phyloP scores from a whole-genome alignment of 805 yeast species.

The Candida yuanshanica region DNA sequence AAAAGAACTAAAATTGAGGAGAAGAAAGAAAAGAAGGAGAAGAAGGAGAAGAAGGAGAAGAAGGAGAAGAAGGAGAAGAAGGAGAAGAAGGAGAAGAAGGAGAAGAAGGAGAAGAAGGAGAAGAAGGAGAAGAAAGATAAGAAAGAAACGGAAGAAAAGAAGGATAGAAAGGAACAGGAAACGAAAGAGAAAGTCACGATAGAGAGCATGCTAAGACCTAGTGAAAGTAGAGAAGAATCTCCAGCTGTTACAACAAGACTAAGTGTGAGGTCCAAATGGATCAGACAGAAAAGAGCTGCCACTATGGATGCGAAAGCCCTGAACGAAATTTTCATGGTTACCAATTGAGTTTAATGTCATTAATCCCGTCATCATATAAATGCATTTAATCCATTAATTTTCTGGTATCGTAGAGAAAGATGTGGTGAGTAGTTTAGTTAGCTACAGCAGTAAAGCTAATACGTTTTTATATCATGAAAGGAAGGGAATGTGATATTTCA shows the following conservation, averaged over 20 bases:
- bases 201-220: slow-evolving; percentile 38
- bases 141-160: slow-evolving; percentile 24
- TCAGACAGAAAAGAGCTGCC: slow-evolving; percentile 85
- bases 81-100: slow-evolving; percentile 22
- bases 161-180: slow-evolving; percentile 25
- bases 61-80: slow-evolving; percentile 23
- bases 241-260: slow-evolving; percentile 46
- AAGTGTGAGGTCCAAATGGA: slow-evolving; percentile 81
- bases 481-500: slow-evolving; percentile 1
- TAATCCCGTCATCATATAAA: background rate
- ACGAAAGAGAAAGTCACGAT: slow-evolving; percentile 30
- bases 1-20: too few relatives aligned
- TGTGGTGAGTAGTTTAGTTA: background rate
- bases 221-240: slow-evolving; percentile 24
- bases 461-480: too few relatives aligned
- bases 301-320: slow-evolving; percentile 84
- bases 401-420: background rate
- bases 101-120: slow-evolving; percentile 24
- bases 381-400: background rate
- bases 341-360: slow-evolving; percentile 30
- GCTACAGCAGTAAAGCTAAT: too few relatives aligned
- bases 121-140: slow-evolving; percentile 27
- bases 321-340: slow-evolving; percentile 89
- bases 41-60: slow-evolving; percentile 22
- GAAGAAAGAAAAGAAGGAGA: slow-evolving; percentile 26